Conservation (phyloP, 2,329 filamentous ascomycete genomes). For the Aspergillus quadricinctus region DNA sequence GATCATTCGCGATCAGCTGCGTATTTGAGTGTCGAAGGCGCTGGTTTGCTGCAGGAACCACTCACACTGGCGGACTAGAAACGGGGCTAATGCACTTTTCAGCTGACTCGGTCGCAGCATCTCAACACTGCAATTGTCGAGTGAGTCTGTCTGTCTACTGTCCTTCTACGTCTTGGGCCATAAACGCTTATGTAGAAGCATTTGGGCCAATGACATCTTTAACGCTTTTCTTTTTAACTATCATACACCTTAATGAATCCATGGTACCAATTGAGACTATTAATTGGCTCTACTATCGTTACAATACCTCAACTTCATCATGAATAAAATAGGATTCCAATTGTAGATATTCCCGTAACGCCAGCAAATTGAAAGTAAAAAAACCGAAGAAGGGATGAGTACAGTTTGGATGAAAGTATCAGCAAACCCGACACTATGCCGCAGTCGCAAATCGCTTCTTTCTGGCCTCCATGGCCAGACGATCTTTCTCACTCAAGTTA, state of each 20-base stretch:
- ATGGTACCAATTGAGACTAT: not conserved
- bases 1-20: slow-evolving; percentile 7
- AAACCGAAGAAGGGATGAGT: slow-evolving; percentile 12
- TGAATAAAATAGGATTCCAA: not conserved
- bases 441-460: slow-evolving; percentile 44
- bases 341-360: slow-evolving; percentile 18
- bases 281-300: not conserved
- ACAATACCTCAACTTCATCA: not conserved
- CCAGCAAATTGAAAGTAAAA: slow-evolving; percentile 11
- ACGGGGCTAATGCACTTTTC: slow-evolving; percentile 26
- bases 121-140: not conserved
- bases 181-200: not conserved
- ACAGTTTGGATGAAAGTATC: slow-evolving; percentile 1
- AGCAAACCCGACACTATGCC: slow-evolving; percentile 16
- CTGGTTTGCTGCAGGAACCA: slow-evolving; percentile 29
- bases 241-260: not conserved
- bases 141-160: not conserved
- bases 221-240: not conserved
- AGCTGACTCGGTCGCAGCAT: slow-evolving; percentile 13
- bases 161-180: not conserved
- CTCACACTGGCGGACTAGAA: not conserved
- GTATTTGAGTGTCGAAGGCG: slow-evolving; percentile 3
- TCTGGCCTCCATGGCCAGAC: slow-evolving; percentile 42
- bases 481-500: slow-evolving; percentile 39
- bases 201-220: not conserved